Evolutionary conservation across 805 yeast species (phyloP).

Genomic region (Middelhovenomyces tepae): DNA sequence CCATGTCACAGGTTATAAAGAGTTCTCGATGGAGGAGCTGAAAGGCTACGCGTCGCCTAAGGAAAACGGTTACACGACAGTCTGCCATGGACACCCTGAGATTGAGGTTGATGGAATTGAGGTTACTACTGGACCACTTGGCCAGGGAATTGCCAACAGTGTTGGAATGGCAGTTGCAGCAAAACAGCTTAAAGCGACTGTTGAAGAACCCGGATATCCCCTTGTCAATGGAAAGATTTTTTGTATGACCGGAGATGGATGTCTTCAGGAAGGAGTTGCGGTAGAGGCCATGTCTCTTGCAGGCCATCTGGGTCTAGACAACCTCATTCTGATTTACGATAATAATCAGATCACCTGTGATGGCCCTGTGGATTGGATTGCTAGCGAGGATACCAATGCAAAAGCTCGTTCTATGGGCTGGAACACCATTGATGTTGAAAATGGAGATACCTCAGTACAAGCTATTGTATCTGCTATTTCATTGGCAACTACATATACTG

Average conservation of each 20-base stretch:
- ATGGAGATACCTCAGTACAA: conserved; percentile 28
- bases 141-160: conserved; percentile 36
- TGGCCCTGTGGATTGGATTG: conserved; percentile 30
- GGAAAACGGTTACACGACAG: conserved; percentile 19
- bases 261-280: conserved; percentile 35
- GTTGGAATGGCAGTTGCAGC: conserved; percentile 34
- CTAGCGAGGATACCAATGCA: conserved; percentile 28
- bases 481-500: conserved; percentile 23
- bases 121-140: conserved; percentile 35
- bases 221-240: conserved; percentile 27
- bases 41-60: conserved; percentile 28
- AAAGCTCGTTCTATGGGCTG: conserved; percentile 31
- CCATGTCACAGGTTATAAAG: conserved; percentile 31
- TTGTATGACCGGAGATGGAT: conserved; percentile 34
- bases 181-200: conserved; percentile 29
- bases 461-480: conserved; percentile 29
- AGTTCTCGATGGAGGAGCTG: conserved; percentile 30
- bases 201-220: conserved; percentile 28
- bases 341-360: conserved; percentile 33
- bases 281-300: conserved; percentile 34
- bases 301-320: conserved; percentile 31
- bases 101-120: conserved; percentile 31
- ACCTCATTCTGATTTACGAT: conserved; percentile 31
- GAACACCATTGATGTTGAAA: conserved; percentile 29
- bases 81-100: conserved; percentile 36